These are phyloP conservation scores for Pseudognaphalium luteoalbum DNA, from an alignment of 129 eudicot genomes.

Conservation along the genomic window DNA sequence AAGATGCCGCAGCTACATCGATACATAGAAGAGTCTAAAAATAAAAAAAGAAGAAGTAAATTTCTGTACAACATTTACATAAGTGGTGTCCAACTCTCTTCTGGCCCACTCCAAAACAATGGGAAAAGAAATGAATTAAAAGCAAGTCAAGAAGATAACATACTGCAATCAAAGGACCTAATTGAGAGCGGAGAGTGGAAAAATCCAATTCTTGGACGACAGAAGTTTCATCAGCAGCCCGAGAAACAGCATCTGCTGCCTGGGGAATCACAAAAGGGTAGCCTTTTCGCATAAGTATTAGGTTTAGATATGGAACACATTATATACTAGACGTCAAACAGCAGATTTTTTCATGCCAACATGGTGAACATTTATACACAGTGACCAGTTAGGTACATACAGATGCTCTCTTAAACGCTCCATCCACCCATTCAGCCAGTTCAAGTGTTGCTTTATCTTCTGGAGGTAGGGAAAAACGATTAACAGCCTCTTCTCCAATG, in stretches of 20 bases:
- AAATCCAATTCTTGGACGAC: constrained; percentile 77
- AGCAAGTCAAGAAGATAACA: constrained; percentile 25
- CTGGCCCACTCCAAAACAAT: constrained; percentile 9
- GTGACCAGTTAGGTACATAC: constrained; percentile 54
- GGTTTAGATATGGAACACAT: not conserved
- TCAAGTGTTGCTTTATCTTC: constrained; percentile 98
- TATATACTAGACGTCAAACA: not conserved
- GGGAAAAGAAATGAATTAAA: constrained; percentile 15
- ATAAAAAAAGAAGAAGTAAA: constrained; percentile 31
- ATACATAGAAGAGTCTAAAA: constrained; percentile 84
- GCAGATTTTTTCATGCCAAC: not conserved
- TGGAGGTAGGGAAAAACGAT: constrained; percentile 82
- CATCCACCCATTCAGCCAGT: constrained; percentile 97
- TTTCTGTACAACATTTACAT: constrained; percentile 7
- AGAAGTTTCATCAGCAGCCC: constrained; percentile 87
- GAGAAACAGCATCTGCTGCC: constrained; percentile 97
- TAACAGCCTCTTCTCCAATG: constrained; percentile 96
- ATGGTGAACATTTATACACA: constrained; percentile 11
- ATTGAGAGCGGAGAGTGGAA: constrained; percentile 73
- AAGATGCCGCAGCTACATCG: constrained; percentile 88
- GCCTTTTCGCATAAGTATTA: not conserved
- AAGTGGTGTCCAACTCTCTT: constrained; percentile 15
- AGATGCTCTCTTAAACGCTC: constrained; percentile 84
- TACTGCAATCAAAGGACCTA: constrained; percentile 90
- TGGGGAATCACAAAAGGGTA: constrained; percentile 27